Evolutionary conservation across 192 early-diverging fungal species (phyloP).

Genomic region (Dissophora ornata): DNA sequence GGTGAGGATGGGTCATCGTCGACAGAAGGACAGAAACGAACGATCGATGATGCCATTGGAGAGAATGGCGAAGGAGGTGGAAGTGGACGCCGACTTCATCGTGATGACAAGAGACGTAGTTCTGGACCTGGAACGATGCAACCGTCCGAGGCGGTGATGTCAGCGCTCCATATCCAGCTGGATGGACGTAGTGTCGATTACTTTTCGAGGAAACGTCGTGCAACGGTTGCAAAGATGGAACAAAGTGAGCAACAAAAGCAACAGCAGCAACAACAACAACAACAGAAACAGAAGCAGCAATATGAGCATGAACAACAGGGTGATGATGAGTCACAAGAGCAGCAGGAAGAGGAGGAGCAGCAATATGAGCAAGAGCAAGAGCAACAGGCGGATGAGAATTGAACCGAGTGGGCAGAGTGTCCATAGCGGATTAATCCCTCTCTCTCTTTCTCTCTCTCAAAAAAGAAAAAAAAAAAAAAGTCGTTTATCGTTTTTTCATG

Average conservation of each 20-base stretch:
- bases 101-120: slow-evolving; percentile 17
- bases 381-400: neutral
- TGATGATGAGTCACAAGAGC: slow-evolving; percentile 23
- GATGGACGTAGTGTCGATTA: slow-evolving; percentile 52
- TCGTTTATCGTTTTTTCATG: neutral
- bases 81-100: neutral
- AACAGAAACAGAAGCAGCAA: slow-evolving; percentile 10
- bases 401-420: too few relatives aligned
- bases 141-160: slow-evolving; percentile 51
- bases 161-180: slow-evolving; percentile 49
- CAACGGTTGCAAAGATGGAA: slow-evolving; percentile 52
- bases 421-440: too few relatives aligned
- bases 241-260: slow-evolving; percentile 36
- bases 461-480: too few relatives aligned
- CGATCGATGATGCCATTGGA: slow-evolving; percentile 19
- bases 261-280: slow-evolving; percentile 26
- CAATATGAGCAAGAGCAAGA: neutral
- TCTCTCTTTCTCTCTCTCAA: too few relatives aligned
- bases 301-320: slow-evolving; percentile 16
- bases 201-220: slow-evolving; percentile 47
- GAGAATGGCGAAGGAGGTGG: slow-evolving; percentile 10
- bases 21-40: slow-evolving; percentile 35
- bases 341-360: slow-evolving; percentile 10
- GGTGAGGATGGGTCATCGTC: slow-evolving; percentile 8
- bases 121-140: slow-evolving; percentile 6